Evolutionary conservation across 2,329 filamentous ascomycete genomes (phyloP), one percentile per base, ranked within the genome.

Genomic region (Colletotrichum liaoningense): DNA sequence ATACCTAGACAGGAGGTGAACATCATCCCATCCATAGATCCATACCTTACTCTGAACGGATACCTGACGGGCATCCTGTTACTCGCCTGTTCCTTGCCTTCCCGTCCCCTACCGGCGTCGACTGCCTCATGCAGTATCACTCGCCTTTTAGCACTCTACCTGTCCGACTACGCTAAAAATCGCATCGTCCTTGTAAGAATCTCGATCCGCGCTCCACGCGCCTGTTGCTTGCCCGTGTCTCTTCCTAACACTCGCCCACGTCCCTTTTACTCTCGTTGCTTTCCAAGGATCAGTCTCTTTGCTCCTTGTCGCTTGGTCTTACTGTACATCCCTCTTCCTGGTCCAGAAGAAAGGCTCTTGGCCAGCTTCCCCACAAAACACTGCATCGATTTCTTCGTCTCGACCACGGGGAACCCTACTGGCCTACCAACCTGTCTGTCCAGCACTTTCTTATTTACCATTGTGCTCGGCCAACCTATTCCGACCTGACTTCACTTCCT

Each of bases 161-260:
- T 72, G 58, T 63, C 69, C 38, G 16, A 63, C 70, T 59, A 65
- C 67, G 70, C 70, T 73, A 73, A 73, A 62, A 70, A 64, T 62
- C 30, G 38, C 70, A 73, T 73, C 70, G 60, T 73, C 42, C 60
- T 57, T 56, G 63, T 46, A 22, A 42, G 46, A 64, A 70, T 73
- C 70, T 70, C 67, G 70, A 70, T 73, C 70, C 38, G 70, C 70
- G 70, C 70, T 73, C 60, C 66, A 62, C 67, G 70, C 67, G 67
- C 70, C 63, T 72, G 70, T 69, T 69, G 66, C 66, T 72, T 69
- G 66, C 59, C 59, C 26, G 64, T 16, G 58, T 73, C 55, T 56
- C 68, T 62, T 64, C 54, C 70, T 60, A 72, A 49, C 42, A 64
- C n/a, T 22, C 30, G 46, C 33, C 49, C 22, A n/a, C 49, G 22